These are phyloP conservation scores for Kodamaea ohmeri DNA, from an alignment of 1,139 yeast species.

Conservation along the genomic window DNA sequence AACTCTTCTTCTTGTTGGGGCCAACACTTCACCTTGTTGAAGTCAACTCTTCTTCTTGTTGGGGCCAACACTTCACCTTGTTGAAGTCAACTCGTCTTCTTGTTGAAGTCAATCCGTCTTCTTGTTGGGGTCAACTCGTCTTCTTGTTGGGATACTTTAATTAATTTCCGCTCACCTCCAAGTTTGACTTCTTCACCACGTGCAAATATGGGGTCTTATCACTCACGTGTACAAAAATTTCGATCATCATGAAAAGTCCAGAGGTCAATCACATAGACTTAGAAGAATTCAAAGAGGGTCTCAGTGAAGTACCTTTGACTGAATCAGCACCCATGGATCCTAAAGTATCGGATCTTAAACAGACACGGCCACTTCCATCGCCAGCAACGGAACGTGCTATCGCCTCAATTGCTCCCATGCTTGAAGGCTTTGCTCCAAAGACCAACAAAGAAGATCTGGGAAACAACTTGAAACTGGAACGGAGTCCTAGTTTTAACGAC, in stretches of 20 bases:
- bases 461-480: constrained; percentile 2
- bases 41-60: too few relatives aligned
- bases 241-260: background rate
- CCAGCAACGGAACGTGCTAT: constrained; percentile 56
- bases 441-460: constrained; percentile 57
- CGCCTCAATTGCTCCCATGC: constrained; percentile 75
- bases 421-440: constrained; percentile 70
- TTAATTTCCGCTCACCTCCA: background rate
- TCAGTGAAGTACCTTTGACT: constrained; percentile 26
- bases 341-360: constrained; percentile 1
- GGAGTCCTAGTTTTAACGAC: background rate
- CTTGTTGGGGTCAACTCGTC: too few relatives aligned
- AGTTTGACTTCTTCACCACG: background rate
- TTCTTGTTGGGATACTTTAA: too few relatives aligned
- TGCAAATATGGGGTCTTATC: too few relatives aligned
- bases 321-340: constrained; percentile 16
- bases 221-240: background rate
- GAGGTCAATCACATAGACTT: constrained; percentile 1
- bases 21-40: too few relatives aligned
- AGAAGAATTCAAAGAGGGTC: background rate
- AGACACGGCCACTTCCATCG: constrained; percentile 17
- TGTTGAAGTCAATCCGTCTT: too few relatives aligned
- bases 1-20: too few relatives aligned
- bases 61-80: too few relatives aligned
- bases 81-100: too few relatives aligned